Conservation (phyloP, 2,329 filamentous ascomycete genomes). For the Aschersonia sp. region DNA sequence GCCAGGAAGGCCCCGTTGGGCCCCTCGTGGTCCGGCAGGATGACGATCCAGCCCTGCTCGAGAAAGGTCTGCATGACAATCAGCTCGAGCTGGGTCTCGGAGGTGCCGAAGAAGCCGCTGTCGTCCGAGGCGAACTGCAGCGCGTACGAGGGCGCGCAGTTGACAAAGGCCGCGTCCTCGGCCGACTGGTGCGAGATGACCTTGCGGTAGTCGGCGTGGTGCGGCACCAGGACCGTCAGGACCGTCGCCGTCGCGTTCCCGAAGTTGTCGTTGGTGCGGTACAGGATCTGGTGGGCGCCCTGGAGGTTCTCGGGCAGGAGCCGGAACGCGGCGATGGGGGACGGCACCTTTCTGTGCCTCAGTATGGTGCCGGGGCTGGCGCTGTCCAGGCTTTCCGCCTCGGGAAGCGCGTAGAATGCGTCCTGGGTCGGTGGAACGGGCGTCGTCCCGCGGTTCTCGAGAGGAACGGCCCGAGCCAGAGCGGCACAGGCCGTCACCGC, state of each 20-base stretch:
- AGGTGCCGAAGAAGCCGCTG: conserved; percentile 16
- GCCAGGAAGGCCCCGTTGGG: conserved; percentile 26
- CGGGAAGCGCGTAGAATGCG: neutral
- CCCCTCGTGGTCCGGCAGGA: conserved; percentile 31
- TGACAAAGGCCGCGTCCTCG: conserved; percentile 21
- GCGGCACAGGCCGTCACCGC: neutral
- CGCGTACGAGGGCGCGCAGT: conserved; percentile 16
- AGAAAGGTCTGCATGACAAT: conserved; percentile 14
- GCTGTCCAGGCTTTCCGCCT: neutral
- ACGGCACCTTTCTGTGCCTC: conserved; percentile 7
- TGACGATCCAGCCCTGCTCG: conserved; percentile 29
- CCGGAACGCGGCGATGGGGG: conserved; percentile 5
- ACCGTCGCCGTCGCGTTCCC: conserved; percentile 21
- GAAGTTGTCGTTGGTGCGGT: conserved; percentile 21
- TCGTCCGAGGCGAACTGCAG: conserved; percentile 7
- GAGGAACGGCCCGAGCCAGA: neutral
- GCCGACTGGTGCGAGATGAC: conserved; percentile 28
- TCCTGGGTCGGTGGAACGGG: neutral
- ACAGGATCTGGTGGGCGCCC: conserved; percentile 19
- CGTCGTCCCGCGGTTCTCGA: neutral
- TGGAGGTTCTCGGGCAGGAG: conserved; percentile 5
- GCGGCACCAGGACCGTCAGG: conserved; percentile 22
- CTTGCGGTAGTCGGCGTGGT: conserved; percentile 11
- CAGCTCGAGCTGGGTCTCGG: conserved; percentile 10
- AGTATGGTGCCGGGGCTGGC: conserved; percentile 8